Percentiles rank a stretch among this genome's conserved stretches.
phyloP scores from a whole-genome alignment of 345 rosid genomes.

The Trapa incisa region DNA sequence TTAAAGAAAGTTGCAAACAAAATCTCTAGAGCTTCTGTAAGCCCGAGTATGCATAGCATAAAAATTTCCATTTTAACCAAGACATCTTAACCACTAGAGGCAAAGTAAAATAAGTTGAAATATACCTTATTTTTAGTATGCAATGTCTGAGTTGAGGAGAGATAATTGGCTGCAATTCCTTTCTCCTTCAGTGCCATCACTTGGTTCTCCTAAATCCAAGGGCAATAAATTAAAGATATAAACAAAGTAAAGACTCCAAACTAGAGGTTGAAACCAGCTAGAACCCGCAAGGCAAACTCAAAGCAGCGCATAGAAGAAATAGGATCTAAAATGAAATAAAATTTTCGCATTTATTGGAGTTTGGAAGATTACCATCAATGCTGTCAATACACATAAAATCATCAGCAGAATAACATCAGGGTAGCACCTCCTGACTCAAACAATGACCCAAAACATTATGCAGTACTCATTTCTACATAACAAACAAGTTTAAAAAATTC shows the following conservation, averaged over 20 bases:
- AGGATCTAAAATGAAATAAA: background rate
- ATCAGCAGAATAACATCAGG: constrained; percentile 8
- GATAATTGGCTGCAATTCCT: constrained; percentile 86
- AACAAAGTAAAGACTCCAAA: constrained; percentile 3
- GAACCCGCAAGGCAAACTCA: background rate
- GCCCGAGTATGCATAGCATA: background rate
- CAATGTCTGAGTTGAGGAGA: constrained; percentile 66
- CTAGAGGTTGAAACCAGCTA: background rate
- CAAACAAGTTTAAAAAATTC: background rate
- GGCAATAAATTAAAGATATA: background rate
- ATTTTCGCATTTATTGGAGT: background rate
- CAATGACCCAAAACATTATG: constrained; percentile 1
- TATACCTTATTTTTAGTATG: constrained; percentile 47
- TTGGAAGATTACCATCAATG: constrained; percentile 55
- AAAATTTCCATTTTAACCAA: background rate
- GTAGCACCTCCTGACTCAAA: constrained; percentile 13
- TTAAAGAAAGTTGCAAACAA: background rate
- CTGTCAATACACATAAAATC: constrained; percentile 30
- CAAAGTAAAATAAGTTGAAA: background rate
- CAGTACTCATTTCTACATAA: background rate
- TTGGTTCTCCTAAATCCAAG: constrained; percentile 65
- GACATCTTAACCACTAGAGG: background rate
- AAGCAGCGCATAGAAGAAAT: background rate
- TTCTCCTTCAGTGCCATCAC: constrained; percentile 76
- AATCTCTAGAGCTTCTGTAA: background rate